Conservation (phyloP, 257 asterid species). For the Solanum microdontum region DNA sequence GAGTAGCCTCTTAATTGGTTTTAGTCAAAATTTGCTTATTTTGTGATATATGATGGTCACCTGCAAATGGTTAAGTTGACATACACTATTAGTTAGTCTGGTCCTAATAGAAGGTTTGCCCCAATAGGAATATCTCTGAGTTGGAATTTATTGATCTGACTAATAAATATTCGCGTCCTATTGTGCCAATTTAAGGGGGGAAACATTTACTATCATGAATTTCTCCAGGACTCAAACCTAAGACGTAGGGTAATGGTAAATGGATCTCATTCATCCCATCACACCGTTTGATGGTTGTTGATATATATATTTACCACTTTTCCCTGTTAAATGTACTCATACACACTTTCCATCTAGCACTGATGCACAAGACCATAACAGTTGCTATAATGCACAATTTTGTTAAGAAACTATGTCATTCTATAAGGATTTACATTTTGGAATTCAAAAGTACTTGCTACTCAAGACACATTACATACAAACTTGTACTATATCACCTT, state of each 20-base stretch:
- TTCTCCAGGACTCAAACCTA: neutral
- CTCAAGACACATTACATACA: neutral
- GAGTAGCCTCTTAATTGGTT: neutral
- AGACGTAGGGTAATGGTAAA: too few relatives aligned
- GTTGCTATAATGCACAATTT: neutral
- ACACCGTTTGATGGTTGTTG: neutral
- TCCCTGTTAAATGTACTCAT: neutral
- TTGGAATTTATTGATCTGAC: neutral
- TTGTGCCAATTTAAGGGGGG: neutral
- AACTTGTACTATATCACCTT: neutral
- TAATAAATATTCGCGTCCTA: neutral
- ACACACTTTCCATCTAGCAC: neutral
- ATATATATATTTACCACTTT: neutral
- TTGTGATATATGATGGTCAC: neutral
- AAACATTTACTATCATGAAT: neutral
- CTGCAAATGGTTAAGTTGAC: neutral
- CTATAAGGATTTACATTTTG: neutral
- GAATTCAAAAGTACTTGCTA: neutral
- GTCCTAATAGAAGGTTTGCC: neutral
- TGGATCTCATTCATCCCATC: neutral
- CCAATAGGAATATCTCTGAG: neutral
- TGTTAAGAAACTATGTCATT: neutral
- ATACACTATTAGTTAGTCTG: neutral
- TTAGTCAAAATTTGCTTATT: neutral
- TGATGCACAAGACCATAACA: neutral